Evolutionary conservation across 164 flowering plant genomes (phyloP).

Genomic region (Vitis riparia): DNA sequence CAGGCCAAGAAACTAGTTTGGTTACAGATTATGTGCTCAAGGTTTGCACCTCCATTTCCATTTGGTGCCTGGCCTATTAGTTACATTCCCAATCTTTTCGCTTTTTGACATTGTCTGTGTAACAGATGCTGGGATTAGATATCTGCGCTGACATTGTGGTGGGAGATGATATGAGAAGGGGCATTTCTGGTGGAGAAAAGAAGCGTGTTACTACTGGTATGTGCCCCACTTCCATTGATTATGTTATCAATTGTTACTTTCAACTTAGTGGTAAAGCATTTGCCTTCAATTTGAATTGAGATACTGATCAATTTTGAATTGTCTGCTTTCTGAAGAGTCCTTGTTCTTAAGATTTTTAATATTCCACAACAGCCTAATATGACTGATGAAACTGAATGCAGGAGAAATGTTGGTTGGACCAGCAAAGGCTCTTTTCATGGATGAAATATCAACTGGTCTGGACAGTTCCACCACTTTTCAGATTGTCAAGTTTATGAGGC

Average conservation of each 20-base stretch:
- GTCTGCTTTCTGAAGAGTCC: too few relatives aligned
- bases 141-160: constrained; percentile 51
- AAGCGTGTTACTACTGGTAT: constrained; percentile 57
- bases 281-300: neutral
- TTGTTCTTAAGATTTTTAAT: neutral
- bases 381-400: constrained; percentile 14
- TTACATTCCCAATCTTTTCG: neutral
- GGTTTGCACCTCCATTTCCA: constrained; percentile 29
- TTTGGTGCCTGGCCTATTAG: neutral
- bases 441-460: constrained; percentile 70
- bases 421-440: constrained; percentile 62
- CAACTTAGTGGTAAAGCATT: neutral
- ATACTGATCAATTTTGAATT: neutral
- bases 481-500: constrained; percentile 53
- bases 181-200: constrained; percentile 67
- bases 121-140: constrained; percentile 57
- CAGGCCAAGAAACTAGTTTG: constrained; percentile 41
- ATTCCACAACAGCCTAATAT: neutral
- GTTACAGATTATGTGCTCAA: constrained; percentile 62
- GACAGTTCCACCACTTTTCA: constrained; percentile 79
- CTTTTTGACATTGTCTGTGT: neutral
- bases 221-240: neutral
- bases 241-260: too few relatives aligned
- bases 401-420: constrained; percentile 81
- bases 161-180: constrained; percentile 66